Conservation (phyloP, 2,329 filamentous ascomycete genomes). For the Colletotrichum caudatum region DNA sequence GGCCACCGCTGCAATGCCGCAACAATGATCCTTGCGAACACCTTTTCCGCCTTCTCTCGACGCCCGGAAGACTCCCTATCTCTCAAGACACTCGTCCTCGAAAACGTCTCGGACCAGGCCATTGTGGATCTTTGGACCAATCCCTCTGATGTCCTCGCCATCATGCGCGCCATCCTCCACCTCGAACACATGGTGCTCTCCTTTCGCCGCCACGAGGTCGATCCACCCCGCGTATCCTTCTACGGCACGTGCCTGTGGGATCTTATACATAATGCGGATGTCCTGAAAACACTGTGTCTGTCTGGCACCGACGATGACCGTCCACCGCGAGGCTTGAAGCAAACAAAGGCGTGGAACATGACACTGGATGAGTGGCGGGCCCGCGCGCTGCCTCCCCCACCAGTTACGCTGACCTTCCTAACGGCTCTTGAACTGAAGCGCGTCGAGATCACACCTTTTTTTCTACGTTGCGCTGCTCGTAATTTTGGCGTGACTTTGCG, state of each 20-base stretch:
- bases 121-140: slow-evolving; percentile 64
- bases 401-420: slow-evolving; percentile 53
- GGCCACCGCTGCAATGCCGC: slow-evolving; percentile 59
- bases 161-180: slow-evolving; percentile 55
- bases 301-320: slow-evolving; percentile 59
- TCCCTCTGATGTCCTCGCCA: slow-evolving; percentile 63
- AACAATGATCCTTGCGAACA: slow-evolving; percentile 65
- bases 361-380: slow-evolving; percentile 55
- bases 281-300: slow-evolving; percentile 61
- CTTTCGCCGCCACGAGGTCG: slow-evolving; percentile 58
- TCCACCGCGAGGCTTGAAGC: slow-evolving; percentile 52
- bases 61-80: slow-evolving; percentile 58
- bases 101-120: slow-evolving; percentile 63
- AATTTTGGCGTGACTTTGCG: slow-evolving; percentile 55
- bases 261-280: slow-evolving; percentile 58
- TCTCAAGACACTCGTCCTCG: slow-evolving; percentile 61
- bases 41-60: slow-evolving; percentile 60
- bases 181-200: slow-evolving; percentile 61
- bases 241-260: slow-evolving; percentile 64
- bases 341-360: slow-evolving; percentile 53
- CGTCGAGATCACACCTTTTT: slow-evolving; percentile 54
- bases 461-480: slow-evolving; percentile 51
- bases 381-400: slow-evolving; percentile 54
- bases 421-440: slow-evolving; percentile 59
- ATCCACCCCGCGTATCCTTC: slow-evolving; percentile 46